A percentile compares a stretch with the other conserved stretches of the same genome.
Evolutionary conservation across 2,329 filamentous ascomycete species (phyloP).

Genomic region (Exophiala bonariae): DNA sequence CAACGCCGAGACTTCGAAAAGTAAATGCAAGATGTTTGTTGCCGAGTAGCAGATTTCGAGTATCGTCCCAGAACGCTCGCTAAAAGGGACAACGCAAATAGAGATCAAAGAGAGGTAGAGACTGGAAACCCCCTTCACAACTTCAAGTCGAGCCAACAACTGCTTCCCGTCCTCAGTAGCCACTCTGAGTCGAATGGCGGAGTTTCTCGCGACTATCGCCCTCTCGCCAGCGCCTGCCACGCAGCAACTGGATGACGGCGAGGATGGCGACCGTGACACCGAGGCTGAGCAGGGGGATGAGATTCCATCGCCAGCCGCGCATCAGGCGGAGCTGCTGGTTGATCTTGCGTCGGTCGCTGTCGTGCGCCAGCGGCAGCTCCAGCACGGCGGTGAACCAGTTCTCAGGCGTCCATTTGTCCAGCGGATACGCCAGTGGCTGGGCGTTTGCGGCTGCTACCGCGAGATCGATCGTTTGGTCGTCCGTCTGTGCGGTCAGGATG

Average conservation of each 20-base stretch:
- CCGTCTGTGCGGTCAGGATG: slow-evolving; percentile 20
- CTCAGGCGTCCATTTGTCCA: slow-evolving; percentile 27
- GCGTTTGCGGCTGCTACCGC: slow-evolving; percentile 28
- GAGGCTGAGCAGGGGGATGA: slow-evolving; percentile 27
- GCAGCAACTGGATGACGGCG: slow-evolving; percentile 3
- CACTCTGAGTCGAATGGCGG: too few relatives aligned
- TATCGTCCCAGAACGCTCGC: too few relatives aligned
- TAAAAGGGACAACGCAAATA: too few relatives aligned
- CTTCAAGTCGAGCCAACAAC: too few relatives aligned
- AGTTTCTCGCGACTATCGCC: too few relatives aligned
- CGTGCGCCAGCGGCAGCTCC: slow-evolving; percentile 16
- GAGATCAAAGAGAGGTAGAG: too few relatives aligned
- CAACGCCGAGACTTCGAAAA: too few relatives aligned
- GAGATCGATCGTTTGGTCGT: slow-evolving; percentile 27
- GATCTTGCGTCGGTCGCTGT: slow-evolving; percentile 20
- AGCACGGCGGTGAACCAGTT: slow-evolving; percentile 29
- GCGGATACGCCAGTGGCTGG: slow-evolving; percentile 34
- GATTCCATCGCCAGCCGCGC: slow-evolving; percentile 26
- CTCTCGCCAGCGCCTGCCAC: neutral
- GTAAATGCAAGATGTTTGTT: too few relatives aligned
- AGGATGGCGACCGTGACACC: slow-evolving; percentile 14
- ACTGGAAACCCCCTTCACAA: too few relatives aligned
- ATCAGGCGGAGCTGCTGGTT: slow-evolving; percentile 21
- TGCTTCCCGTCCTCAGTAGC: too few relatives aligned
- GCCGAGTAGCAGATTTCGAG: too few relatives aligned